Percentiles rank a stretch among this genome's conserved stretches.
These are phyloP conservation scores for Solanum bukasovii DNA, from an alignment of 257 asterid genomes.

Conservation along the genomic window DNA sequence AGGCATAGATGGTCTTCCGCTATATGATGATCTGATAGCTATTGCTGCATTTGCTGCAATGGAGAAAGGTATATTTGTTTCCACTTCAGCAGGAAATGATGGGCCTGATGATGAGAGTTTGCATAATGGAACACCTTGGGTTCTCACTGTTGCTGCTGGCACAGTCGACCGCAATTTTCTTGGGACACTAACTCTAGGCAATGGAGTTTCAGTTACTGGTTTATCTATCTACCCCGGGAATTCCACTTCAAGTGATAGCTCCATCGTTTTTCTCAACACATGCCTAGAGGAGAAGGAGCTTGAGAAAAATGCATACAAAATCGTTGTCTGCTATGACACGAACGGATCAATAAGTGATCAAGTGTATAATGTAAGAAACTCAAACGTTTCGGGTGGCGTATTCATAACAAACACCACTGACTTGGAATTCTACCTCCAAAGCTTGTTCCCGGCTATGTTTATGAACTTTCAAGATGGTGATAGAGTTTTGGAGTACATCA, in stretches of 20 bases:
- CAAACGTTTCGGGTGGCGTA: constrained; percentile 25
- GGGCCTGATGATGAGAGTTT: constrained; percentile 34
- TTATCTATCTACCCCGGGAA: constrained; percentile 45
- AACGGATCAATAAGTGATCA: constrained; percentile 26
- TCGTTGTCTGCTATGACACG: constrained; percentile 42
- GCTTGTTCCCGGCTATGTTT: constrained; percentile 33
- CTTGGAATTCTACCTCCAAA: constrained; percentile 15
- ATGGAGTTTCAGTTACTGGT: constrained; percentile 33
- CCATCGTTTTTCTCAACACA: constrained; percentile 5
- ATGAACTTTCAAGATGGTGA: constrained; percentile 27
- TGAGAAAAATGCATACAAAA: constrained; percentile 5
- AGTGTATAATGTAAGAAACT: constrained; percentile 15
- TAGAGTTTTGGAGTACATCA: constrained; percentile 31
- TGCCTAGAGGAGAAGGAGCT: constrained; percentile 21
- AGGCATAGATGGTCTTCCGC: constrained; percentile 28
- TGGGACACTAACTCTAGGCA: constrained; percentile 31
- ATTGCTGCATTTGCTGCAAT: constrained; percentile 61
- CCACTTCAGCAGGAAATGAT: constrained; percentile 62
- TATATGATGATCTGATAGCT: constrained; percentile 44
- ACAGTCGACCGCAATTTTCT: constrained; percentile 46
- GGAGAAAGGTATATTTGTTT: constrained; percentile 63
- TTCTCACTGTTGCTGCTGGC: constrained; percentile 60
- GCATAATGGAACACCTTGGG: constrained; percentile 72
- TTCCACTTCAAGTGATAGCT: constrained; percentile 11
- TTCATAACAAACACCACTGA: constrained; percentile 47